Conservation (phyloP, 1,284 basidiomycete genomes). For the Cutaneotrichosporon daszewskae region DNA sequence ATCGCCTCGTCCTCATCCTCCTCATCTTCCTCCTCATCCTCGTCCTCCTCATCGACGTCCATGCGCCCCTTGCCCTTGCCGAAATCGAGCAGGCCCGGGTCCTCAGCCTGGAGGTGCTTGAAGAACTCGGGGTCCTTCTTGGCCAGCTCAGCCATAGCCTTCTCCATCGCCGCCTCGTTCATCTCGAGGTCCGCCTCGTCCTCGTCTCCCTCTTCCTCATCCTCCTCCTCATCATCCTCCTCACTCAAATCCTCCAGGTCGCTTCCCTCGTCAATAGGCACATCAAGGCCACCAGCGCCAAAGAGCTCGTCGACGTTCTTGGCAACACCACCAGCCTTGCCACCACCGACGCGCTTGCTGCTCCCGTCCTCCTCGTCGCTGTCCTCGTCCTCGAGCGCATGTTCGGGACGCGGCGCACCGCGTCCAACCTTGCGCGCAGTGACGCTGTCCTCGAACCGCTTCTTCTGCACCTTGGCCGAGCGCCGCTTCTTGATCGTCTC, state of each 20-base stretch:
- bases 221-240: constrained; percentile 47
- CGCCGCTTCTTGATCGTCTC: constrained; percentile 72
- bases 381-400: constrained; percentile 47
- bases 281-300: constrained; percentile 51
- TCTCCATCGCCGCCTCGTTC: constrained; percentile 61
- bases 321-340: constrained; percentile 38
- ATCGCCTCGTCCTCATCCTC: constrained; percentile 48
- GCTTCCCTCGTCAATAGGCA: constrained; percentile 24
- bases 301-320: constrained; percentile 75
- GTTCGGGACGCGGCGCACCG: constrained; percentile 30
- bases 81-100: constrained; percentile 81
- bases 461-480: constrained; percentile 67
- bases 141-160: constrained; percentile 77
- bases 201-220: constrained; percentile 44
- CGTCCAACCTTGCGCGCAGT: constrained; percentile 39
- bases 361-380: constrained; percentile 27
- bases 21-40: constrained; percentile 41
- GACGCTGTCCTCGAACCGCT: constrained; percentile 59
- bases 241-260: constrained; percentile 60
- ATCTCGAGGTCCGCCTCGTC: constrained; percentile 49
- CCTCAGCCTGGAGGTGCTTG: constrained; percentile 96
- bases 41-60: constrained; percentile 44
- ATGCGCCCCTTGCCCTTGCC: constrained; percentile 42
- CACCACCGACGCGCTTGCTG: constrained; percentile 42
- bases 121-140: constrained; percentile 98